Base-by-base conservation (phyloP, 2,329 filamentous ascomycete species). In the Neonectria ditissima region DNA sequence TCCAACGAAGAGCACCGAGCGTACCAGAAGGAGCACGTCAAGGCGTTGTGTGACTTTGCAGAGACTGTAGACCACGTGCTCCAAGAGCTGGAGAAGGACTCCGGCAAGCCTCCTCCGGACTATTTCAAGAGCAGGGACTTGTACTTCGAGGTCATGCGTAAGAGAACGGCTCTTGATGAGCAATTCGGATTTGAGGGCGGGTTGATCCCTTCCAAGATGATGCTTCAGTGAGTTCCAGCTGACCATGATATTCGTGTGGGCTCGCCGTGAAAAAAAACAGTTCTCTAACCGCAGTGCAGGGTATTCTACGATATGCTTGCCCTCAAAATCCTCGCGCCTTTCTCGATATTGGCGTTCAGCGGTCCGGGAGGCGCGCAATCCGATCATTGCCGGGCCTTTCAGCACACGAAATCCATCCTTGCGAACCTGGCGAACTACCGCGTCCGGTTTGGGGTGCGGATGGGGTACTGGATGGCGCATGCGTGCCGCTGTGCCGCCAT, bases 361-460 rank as follows among this genome's bases (percentile, higher is more conserved):
- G n/a, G n/a, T n/a, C n/a, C n/a, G n/a, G n/a, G n/a, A n/a, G n/a
- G n/a, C n/a, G n/a, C n/a, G n/a, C n/a, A n/a, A n/a, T n/a, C n/a
- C n/a, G n/a, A n/a, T n/a, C n/a, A n/a, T n/a, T n/a, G n/a, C n/a
- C n/a, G n/a, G 3, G 52, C 39, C 18, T 53, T 67, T 28, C 11
- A 44, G 16, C 67, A 72, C 37, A 62, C 62, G 24, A 58, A 54
- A 54, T 58, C 66, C 20, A 43, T 73, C 24, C 60, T 72, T 10
- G 55, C 52, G 20, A 34, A 59, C 5, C 43, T 73, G n/a, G 68
- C 65, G 55, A 71, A 70, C 54, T 76, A 73, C 18, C 72, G 74
- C 39, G 63, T 68, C n/a, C 67, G 57, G 1, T 68, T 70, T 37
- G 68, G 69, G 28, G 61, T 69, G 56, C 68, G 59, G 22, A 63